Percentiles rank a stretch among this genome's conserved stretches.
Evolutionary conservation across 768 basidiomycete species (phyloP).

Genomic region (Suillus variegatus): DNA sequence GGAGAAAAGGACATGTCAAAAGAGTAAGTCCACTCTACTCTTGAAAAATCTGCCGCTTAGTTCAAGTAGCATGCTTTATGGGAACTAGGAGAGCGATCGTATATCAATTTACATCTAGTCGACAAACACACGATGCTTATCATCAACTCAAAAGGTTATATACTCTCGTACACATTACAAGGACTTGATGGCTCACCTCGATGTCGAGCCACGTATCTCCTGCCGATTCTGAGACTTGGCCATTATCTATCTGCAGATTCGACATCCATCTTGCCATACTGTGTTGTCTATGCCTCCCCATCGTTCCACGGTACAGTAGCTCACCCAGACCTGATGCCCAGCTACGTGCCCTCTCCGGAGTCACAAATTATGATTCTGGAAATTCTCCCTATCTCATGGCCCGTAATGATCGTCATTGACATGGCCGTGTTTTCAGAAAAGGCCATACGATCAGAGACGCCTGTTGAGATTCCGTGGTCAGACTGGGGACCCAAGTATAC

Average conservation of each 20-base stretch:
- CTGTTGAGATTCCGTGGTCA: background rate
- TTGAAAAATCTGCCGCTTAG: background rate
- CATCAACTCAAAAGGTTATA: background rate
- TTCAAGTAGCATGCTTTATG: background rate
- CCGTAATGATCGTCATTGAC: background rate
- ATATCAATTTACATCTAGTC: background rate
- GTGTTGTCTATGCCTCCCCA: background rate
- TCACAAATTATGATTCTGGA: background rate
- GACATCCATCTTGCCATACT: background rate
- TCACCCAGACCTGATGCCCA: background rate
- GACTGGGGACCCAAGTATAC: slow-evolving; percentile 3
- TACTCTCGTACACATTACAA: background rate
- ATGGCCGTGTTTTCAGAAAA: background rate
- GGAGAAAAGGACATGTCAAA: background rate
- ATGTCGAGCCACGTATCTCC: background rate
- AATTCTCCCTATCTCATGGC: background rate
- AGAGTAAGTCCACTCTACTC: background rate
- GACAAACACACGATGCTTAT: background rate
- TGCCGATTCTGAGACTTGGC: background rate
- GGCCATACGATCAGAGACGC: background rate
- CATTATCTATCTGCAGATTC: too few relatives aligned
- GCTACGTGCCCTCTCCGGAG: background rate
- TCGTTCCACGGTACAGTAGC: background rate
- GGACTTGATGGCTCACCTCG: background rate
- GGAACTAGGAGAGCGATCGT: background rate